A percentile compares a stretch with the other conserved stretches of the same genome.
These are phyloP conservation scores for Psilocybe cyanescens DNA, from an alignment of 768 basidiomycete genomes.

Conservation along the genomic window DNA sequence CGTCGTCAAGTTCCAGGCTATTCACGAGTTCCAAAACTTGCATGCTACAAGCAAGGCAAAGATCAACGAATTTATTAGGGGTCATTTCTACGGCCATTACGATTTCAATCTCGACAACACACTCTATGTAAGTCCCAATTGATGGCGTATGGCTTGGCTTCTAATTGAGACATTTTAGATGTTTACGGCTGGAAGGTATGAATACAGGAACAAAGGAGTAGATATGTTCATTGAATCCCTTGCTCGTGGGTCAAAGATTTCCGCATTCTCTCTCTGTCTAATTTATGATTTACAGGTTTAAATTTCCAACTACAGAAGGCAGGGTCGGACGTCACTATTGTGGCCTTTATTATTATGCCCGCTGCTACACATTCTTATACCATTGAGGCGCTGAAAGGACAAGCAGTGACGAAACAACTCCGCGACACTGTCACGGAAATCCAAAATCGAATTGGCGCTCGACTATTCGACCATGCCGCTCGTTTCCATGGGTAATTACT, in stretches of 20 bases:
- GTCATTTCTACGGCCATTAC: constrained; percentile 98
- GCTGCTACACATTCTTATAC: constrained; percentile 96
- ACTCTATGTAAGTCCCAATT: constrained; percentile 63
- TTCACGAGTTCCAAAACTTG: constrained; percentile 99
- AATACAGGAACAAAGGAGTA: constrained; percentile 99
- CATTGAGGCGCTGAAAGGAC: constrained; percentile 93
- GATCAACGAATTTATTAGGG: constrained; percentile 96
- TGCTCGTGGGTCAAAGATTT: constrained; percentile 57
- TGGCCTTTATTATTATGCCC: constrained; percentile 99
- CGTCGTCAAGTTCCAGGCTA: constrained; percentile 98
- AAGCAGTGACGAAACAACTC: constrained; percentile 96
- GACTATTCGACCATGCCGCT: constrained; percentile 93
- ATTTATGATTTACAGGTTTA: constrained; percentile 35
- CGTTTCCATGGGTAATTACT: constrained; percentile 83
- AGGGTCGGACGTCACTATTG: constrained; percentile 80
- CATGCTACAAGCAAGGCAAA: constrained; percentile 95
- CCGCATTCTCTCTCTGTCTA: not conserved
- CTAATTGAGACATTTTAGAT: constrained; percentile 52
- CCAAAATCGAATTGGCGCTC: constrained; percentile 88
- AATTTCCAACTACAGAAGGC: constrained; percentile 57
- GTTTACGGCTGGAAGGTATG: constrained; percentile 99
- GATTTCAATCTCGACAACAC: constrained; percentile 96
- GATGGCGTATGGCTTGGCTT: not conserved
- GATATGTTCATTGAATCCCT: constrained; percentile 99
- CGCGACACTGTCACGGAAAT: constrained; percentile 96